phyloP scores from a whole-genome alignment of 306 rosid species.

The Cyclanthera cordifolia region DNA sequence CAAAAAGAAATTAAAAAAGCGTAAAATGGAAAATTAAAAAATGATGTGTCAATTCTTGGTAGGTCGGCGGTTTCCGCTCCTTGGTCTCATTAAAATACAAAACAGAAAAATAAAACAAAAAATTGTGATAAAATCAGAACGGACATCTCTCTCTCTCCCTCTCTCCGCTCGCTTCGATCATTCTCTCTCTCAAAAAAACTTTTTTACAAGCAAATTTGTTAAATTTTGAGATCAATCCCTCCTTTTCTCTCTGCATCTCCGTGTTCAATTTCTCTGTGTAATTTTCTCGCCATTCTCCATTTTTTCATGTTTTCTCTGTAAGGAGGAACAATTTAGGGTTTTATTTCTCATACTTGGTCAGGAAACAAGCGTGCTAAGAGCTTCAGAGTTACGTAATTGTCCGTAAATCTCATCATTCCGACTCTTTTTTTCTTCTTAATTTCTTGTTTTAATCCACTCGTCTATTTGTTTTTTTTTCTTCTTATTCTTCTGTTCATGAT shows the following conservation, averaged over 20 bases:
- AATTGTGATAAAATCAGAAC: constrained; percentile 5
- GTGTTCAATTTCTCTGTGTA: constrained; percentile 13
- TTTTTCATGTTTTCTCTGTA: constrained; percentile 11
- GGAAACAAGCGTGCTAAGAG: constrained; percentile 4
- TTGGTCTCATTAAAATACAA: not conserved
- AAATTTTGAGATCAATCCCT: constrained; percentile 25
- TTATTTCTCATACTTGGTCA: constrained; percentile 8
- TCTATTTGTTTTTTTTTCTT: not conserved
- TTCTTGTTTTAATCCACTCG: constrained; percentile 10
- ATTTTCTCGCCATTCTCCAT: constrained; percentile 22
- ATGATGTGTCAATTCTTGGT: constrained; percentile 9
- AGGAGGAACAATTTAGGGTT: constrained; percentile 21
- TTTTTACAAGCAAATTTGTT: constrained; percentile 21
- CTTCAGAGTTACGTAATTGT: constrained; percentile 40
- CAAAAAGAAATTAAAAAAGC: not conserved
- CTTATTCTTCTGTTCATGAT: not conserved
- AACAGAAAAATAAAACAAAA: constrained; percentile 1
- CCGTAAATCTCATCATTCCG: constrained; percentile 15
- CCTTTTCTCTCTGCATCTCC: constrained; percentile 17
- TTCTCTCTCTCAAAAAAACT: constrained; percentile 3
- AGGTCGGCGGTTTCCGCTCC: constrained; percentile 11
- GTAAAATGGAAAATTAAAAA: not conserved
- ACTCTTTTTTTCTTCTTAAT: constrained; percentile 24
- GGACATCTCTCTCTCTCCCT: constrained; percentile 13
- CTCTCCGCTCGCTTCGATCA: not conserved